Percentiles rank a stretch among this genome's conserved stretches.
phyloP scores from a whole-genome alignment of 495 filamentous ascomycete species.

The Hyphodiscus hymeniophilus region DNA sequence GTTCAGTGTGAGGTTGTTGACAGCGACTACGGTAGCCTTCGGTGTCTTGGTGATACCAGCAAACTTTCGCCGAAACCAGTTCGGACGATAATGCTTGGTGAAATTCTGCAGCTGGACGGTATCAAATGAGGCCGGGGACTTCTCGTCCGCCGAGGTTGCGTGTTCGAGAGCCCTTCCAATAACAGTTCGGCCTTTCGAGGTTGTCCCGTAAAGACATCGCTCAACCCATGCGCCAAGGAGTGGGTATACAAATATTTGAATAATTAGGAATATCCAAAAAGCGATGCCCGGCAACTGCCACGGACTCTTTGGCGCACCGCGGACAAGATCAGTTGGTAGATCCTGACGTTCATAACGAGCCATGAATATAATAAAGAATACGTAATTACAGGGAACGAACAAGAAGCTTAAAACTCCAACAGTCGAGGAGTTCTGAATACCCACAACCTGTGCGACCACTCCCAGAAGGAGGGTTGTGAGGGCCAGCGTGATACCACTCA shows the following conservation, averaged over 20 bases:
- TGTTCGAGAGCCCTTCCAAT: background rate
- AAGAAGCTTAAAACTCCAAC: constrained; percentile 57
- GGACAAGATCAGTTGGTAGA: constrained; percentile 44
- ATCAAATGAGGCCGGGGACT: constrained; percentile 24
- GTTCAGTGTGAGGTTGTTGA: constrained; percentile 55
- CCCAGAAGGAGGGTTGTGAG: constrained; percentile 59
- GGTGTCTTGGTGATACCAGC: constrained; percentile 30
- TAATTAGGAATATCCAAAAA: constrained; percentile 57
- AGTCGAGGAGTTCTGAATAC: constrained; percentile 33
- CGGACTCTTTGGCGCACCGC: constrained; percentile 45
- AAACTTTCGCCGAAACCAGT: constrained; percentile 43
- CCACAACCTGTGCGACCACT: constrained; percentile 59
- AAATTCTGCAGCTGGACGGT: constrained; percentile 60
- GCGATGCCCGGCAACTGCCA: constrained; percentile 58
- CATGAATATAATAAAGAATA: constrained; percentile 60
- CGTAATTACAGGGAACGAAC: constrained; percentile 71
- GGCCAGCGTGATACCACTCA: constrained; percentile 62
- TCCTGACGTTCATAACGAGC: constrained; percentile 56
- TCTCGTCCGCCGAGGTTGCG: background rate
- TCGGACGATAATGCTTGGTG: constrained; percentile 66
- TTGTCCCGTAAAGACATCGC: constrained; percentile 64
- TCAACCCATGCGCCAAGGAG: constrained; percentile 65
- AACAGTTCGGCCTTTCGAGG: constrained; percentile 38
- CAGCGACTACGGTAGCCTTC: constrained; percentile 57
- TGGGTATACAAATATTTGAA: constrained; percentile 69